Evolutionary conservation across 192 early-diverging fungal genomes (phyloP).

Genomic region (Mortierella hygrophila): DNA sequence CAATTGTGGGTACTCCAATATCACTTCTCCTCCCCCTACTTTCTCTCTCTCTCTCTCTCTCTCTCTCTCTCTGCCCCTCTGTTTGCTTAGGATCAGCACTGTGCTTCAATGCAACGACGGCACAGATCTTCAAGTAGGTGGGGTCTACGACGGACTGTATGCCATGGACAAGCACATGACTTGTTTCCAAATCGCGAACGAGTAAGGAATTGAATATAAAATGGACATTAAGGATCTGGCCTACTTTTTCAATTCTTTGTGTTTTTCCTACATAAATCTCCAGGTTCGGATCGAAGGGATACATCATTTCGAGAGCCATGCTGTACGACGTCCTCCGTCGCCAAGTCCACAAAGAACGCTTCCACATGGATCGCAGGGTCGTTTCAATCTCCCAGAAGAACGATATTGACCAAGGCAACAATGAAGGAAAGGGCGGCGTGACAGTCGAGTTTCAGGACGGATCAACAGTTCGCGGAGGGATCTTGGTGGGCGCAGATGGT

Average conservation of each 20-base stretch:
- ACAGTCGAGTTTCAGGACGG: constrained; percentile 25
- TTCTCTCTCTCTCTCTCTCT: neutral
- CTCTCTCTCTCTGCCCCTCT: neutral
- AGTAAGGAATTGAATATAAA: neutral
- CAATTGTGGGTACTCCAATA: no score
- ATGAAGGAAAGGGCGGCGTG: neutral
- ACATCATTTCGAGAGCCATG: constrained; percentile 9
- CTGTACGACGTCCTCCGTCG: constrained; percentile 9
- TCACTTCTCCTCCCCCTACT: no score
- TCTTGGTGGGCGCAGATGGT: constrained; percentile 54
- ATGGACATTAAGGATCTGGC: neutral
- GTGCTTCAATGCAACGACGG: neutral
- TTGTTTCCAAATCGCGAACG: neutral
- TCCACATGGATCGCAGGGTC: constrained; percentile 24
- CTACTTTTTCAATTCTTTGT: neutral
- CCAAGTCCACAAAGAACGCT: neutral
- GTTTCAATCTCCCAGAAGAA: constrained; percentile 8
- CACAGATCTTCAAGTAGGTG: neutral
- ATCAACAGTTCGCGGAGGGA: constrained; percentile 1
- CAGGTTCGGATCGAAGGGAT: neutral
- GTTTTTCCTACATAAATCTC: neutral
- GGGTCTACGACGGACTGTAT: constrained; percentile 8
- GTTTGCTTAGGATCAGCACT: neutral
- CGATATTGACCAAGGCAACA: neutral
- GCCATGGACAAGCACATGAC: neutral